Evolutionary conservation across 345 rosid species (phyloP).

Genomic region (Hibiscus tridactylites): DNA sequence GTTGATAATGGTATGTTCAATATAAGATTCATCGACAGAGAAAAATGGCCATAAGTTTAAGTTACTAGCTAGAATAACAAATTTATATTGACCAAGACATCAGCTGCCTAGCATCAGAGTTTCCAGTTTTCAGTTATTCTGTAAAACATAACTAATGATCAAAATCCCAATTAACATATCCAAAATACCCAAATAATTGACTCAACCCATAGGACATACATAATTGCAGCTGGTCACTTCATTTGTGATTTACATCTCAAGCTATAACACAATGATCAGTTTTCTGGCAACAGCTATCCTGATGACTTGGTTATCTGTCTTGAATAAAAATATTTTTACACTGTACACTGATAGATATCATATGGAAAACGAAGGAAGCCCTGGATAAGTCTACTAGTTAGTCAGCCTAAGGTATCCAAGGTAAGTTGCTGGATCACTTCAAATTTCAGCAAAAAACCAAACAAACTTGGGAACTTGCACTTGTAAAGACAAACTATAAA

Average conservation of each 20-base stretch:
- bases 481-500: not conserved
- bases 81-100: not conserved
- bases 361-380: too few relatives aligned
- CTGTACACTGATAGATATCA: too few relatives aligned
- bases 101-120: not conserved
- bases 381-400: not conserved
- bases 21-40: not conserved
- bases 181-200: not conserved
- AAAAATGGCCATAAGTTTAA: not conserved
- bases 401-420: too few relatives aligned
- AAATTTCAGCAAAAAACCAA: not conserved
- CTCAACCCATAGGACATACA: not conserved
- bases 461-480: not conserved
- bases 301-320: too few relatives aligned
- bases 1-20: not conserved
- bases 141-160: not conserved
- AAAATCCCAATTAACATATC: too few relatives aligned
- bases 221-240: not conserved
- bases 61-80: not conserved
- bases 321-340: too few relatives aligned
- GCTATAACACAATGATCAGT: not conserved
- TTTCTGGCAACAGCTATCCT: too few relatives aligned
- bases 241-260: not conserved
- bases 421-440: not conserved
- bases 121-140: not conserved